Evolutionary conservation across 306 rosid species (phyloP).

Genomic region (Rosa lucieae): DNA sequence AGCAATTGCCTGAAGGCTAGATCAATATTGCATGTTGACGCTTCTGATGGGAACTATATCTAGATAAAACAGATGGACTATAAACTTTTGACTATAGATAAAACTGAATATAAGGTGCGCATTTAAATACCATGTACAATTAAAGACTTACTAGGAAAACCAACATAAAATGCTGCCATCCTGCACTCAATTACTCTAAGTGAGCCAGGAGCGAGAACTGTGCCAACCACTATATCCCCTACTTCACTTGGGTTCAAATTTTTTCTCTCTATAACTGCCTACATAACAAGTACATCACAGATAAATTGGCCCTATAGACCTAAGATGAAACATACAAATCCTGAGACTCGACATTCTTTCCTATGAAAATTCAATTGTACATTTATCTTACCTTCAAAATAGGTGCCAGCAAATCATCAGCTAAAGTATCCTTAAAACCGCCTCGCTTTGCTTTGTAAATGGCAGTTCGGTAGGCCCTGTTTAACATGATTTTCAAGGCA

Average conservation of each 20-base stretch:
- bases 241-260: slow-evolving; percentile 72
- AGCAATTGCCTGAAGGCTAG: no score
- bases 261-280: slow-evolving; percentile 85
- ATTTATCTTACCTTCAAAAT: slow-evolving; percentile 64
- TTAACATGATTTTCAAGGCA: no score
- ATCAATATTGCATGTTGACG: no score
- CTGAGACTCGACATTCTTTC: neutral
- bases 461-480: no score
- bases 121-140: neutral
- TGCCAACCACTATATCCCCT: slow-evolving; percentile 91
- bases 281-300: slow-evolving; percentile 15
- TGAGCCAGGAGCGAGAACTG: slow-evolving; percentile 85
- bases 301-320: neutral
- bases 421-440: slow-evolving; percentile 81
- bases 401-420: slow-evolving; percentile 83
- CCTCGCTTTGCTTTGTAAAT: no score
- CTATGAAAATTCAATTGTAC: slow-evolving; percentile 3
- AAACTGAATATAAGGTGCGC: neutral
- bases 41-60: slow-evolving; percentile 47
- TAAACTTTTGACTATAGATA: neutral
- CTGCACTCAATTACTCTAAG: slow-evolving; percentile 83
- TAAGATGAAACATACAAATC: neutral
- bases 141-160: slow-evolving; percentile 71
- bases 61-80: slow-evolving; percentile 34
- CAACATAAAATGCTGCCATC: slow-evolving; percentile 89